Conservation (phyloP, 139 green algal species). For the Coelastrella sp. region DNA sequence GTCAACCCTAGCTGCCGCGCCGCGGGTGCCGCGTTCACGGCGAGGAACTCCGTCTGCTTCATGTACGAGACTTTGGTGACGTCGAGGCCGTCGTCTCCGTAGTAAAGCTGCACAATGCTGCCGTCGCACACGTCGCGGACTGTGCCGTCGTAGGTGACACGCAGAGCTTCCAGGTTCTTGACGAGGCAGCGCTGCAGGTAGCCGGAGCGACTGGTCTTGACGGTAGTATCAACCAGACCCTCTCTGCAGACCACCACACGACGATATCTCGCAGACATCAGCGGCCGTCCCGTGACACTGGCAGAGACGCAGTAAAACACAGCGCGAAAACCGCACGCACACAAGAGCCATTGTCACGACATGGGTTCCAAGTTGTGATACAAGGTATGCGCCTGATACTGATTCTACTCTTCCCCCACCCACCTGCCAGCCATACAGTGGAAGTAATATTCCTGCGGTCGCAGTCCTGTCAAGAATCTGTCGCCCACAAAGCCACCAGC, state of each 20-base stretch:
- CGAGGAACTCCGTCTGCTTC: slow-evolving; percentile 88
- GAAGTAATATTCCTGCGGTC: slow-evolving; percentile 98
- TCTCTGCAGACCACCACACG: slow-evolving; percentile 68
- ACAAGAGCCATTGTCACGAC: too few relatives aligned
- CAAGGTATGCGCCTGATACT: too few relatives aligned
- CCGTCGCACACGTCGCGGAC: slow-evolving; percentile 93
- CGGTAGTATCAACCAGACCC: slow-evolving; percentile 96
- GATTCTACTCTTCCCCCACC: not conserved
- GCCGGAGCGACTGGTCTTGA: slow-evolving; percentile 96
- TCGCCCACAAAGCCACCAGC: slow-evolving; percentile 94
- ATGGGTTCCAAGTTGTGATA: too few relatives aligned
- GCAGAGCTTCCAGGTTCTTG: slow-evolving; percentile 96
- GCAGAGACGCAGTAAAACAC: not conserved
- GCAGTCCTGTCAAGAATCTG: slow-evolving; percentile 89
- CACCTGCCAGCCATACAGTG: slow-evolving; percentile 97
- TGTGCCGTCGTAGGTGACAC: slow-evolving; percentile 90
- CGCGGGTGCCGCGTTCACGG: slow-evolving; percentile 74
- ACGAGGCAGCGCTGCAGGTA: slow-evolving; percentile 89
- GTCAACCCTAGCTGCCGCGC: slow-evolving; percentile 41
- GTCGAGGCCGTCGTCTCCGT: slow-evolving; percentile 97
- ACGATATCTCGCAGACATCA: not conserved
- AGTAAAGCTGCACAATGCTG: slow-evolving; percentile 79
- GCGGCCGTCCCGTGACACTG: too few relatives aligned
- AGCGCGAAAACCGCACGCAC: not conserved
- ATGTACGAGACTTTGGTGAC: slow-evolving; percentile 81